A percentile compares a stretch with the other conserved stretches of the same genome.
These are phyloP conservation scores for Termitomyces sp. DNA, from an alignment of 768 basidiomycete species.

Conservation along the genomic window DNA sequence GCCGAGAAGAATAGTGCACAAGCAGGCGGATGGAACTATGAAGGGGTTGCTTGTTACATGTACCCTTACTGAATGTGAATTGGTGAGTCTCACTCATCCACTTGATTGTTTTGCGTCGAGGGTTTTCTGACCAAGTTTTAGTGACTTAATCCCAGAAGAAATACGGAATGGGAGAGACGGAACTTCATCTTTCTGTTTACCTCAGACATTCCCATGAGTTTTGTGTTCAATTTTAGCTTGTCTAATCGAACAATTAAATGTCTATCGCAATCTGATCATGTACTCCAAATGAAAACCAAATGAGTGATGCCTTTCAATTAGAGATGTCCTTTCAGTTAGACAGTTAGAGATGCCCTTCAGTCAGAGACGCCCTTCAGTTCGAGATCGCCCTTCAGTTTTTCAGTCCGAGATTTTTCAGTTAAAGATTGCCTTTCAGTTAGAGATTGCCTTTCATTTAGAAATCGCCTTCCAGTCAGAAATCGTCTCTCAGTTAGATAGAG, in stretches of 20 bases:
- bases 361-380: not conserved
- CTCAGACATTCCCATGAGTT: not conserved
- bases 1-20: slow-evolving; percentile 12
- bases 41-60: slow-evolving; percentile 15
- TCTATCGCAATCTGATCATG: not conserved
- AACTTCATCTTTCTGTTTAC: not conserved
- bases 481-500: no score
- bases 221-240: not conserved
- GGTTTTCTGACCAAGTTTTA: not conserved
- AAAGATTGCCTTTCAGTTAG: no score
- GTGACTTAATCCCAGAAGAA: not conserved
- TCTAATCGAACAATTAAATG: not conserved
- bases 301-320: not conserved
- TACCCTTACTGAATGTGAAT: slow-evolving; percentile 4
- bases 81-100: not conserved
- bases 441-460: no score
- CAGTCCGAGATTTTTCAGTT: no score
- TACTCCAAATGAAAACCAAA: no score
- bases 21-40: slow-evolving; percentile 8
- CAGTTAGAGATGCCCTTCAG: not conserved
- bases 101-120: no score
- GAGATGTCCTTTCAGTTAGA: not conserved
- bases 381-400: no score
- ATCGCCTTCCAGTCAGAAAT: no score
- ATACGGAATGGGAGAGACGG: not conserved